Base-by-base conservation (phyloP, 2,329 filamentous ascomycete species). In the Fusarium sp. region DNA sequence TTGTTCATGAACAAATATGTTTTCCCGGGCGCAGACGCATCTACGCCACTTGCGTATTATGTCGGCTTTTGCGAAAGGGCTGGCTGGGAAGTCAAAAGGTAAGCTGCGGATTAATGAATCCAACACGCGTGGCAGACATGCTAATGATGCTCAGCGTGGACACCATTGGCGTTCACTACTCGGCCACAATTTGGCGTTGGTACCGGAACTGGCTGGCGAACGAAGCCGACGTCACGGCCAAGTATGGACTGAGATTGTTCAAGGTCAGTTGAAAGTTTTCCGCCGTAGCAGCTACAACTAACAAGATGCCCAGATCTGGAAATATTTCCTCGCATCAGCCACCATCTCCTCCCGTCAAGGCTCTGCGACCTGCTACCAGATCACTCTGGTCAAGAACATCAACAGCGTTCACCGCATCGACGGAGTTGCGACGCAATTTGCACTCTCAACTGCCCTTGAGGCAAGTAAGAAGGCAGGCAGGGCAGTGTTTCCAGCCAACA, bases 1-100 rank as follows among this genome's bases (percentile, higher is more conserved):
- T 85, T 97, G 45, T 97, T 97, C 86, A 95, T 97, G 92, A 97
- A 97, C 89, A 97, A 96, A 84, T 96, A 97, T 81, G 87, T 97
- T 79, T 97, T 97, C 87, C 94, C 94, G n/a, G 94, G 94, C 77
- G 94, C 94, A 45, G 94, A 97, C 77, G 94, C 94, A 44, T 96
- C 92, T 41, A 96, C 93, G 52, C 94, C 94, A 40, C 88, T 97
- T 50, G 92, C 92, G 69, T 94, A 90, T 79, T 93, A 96, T 75
- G 84, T 96, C 71, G 88, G 92, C 79, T 89, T 88, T 74, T 87
- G 97, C 20, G 94, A 97, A 83, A 89, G 86, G 58, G 74, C 74
- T 17, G 75, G 74, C 6, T 76, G 76, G 39, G 94, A 97, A 80
- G 83, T 97, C 80, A 97, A 97, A 89, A 84, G 75, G 76, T 78